phyloP scores from a whole-genome alignment of 106 monocot species.

The Platanthera zijinensis region DNA sequence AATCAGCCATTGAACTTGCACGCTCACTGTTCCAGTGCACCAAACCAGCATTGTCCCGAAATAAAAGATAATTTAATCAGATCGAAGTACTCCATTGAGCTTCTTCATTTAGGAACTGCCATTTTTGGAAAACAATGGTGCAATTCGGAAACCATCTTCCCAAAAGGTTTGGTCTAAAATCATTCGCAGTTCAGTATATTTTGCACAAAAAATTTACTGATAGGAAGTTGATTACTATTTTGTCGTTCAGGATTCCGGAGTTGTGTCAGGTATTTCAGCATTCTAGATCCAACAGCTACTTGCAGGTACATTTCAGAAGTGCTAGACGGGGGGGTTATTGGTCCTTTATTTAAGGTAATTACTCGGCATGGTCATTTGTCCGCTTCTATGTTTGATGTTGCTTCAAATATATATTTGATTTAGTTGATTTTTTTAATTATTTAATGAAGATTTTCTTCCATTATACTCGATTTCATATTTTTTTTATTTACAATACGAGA shows the following conservation, averaged over 20 bases:
- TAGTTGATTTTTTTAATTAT: no score
- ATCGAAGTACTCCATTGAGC: slow-evolving; percentile 28
- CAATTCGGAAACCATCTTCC: slow-evolving; percentile 65
- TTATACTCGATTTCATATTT: no score
- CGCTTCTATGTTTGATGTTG: no score
- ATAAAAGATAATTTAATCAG: not conserved
- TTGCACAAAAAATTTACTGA: not conserved
- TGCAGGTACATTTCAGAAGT: slow-evolving; percentile 88
- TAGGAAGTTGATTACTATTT: not conserved
- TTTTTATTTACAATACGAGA: no score
- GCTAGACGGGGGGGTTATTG: slow-evolving; percentile 66
- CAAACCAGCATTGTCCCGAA: not conserved
- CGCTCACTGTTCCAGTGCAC: not conserved
- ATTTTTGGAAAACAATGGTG: slow-evolving; percentile 63
- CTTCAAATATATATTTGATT: no score
- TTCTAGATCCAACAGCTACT: slow-evolving; percentile 49
- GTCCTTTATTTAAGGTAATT: slow-evolving; percentile 81
- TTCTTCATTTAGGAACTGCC: slow-evolving; percentile 47
- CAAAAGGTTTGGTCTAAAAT: slow-evolving; percentile 54
- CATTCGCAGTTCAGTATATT: not conserved
- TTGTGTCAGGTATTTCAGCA: slow-evolving; percentile 43
- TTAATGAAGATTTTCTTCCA: no score
- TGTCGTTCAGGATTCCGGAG: slow-evolving; percentile 71
- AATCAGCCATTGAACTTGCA: not conserved
- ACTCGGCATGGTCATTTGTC: no score